Evolutionary conservation across 495 filamentous ascomycete genomes (phyloP), one percentile per base, ranked within the genome.

Genomic region (Trichocladium uniseriatum): DNA sequence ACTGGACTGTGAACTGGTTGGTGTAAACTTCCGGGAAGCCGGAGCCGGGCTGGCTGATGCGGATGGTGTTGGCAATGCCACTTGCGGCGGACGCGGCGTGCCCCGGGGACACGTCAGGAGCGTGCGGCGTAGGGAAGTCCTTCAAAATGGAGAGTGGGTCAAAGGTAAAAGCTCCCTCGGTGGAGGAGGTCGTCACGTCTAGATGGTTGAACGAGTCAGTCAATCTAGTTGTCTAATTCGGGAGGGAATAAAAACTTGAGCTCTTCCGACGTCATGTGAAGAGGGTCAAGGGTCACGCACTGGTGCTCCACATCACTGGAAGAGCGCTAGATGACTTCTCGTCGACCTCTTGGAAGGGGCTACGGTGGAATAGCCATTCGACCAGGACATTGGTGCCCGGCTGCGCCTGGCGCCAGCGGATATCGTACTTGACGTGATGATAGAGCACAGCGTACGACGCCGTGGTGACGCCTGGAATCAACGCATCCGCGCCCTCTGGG

Each of bases 11-110:
- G 42, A 45, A 45, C 42, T 31, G 42, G 27, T 34, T 19, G 42
- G 14, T 45, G 42, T 45, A 32, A 32, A 19, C 42, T 8, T 32
- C 42, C 24, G 42, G 42, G 28, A 45, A 45, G n/a, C 42, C 28
- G 15, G 42, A 45, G 27, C 42, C 42, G 42, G 42, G 42, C 42
- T 45, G 42, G 42, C 42, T 45, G 42, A 45, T 28, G 42, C 42
- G 42, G 29, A 45, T 45, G 28, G 42, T 45, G 42, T 45, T 45
- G 42, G 14, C 14, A 29, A 45, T 45, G n/a, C 42, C 42, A 19
- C 28, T 45, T 14, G 28, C 42, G 18, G 42, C 24, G n/a, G 28
- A 45, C 28, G 29, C 42, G 42, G 42, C 42, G 6, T 45, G 24
- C 24, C 19, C 42, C 27, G 42, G 27, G 29, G 28, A 45, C 16